Evolutionary conservation across 768 basidiomycete species (phyloP).

Genomic region (Mycena galopus): DNA sequence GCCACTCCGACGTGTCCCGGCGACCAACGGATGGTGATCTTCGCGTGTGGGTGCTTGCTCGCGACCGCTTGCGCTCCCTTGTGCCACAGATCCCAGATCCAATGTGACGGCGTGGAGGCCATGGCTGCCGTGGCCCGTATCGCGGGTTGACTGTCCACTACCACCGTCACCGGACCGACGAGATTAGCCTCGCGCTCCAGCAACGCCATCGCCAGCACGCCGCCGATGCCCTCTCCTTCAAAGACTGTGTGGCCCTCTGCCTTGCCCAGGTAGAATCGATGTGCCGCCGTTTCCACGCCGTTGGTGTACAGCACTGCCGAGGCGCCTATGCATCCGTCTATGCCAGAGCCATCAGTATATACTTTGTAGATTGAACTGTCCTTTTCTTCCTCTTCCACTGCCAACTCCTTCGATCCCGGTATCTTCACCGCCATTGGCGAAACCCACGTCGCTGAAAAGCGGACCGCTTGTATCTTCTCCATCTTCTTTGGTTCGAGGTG

Average conservation of each 20-base stretch:
- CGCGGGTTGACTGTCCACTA: slow-evolving; percentile 40
- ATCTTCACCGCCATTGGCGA: slow-evolving; percentile 11
- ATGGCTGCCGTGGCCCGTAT: slow-evolving; percentile 11
- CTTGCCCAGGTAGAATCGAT: slow-evolving; percentile 26
- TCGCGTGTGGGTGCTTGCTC: background rate
- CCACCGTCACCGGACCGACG: background rate
- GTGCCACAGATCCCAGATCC: slow-evolving; percentile 19
- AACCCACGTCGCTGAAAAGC: background rate
- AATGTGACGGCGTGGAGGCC: slow-evolving; percentile 3
- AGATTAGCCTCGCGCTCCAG: background rate
- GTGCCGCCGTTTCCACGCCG: background rate
- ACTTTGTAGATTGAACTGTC: slow-evolving; percentile 4
- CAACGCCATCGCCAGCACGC: slow-evolving; percentile 31
- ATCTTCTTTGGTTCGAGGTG: background rate
- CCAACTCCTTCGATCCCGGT: slow-evolving; percentile 21
- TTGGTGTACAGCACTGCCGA: slow-evolving; percentile 35
- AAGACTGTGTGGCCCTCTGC: slow-evolving; percentile 39
- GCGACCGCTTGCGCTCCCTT: background rate
- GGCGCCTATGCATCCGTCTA: slow-evolving; percentile 37
- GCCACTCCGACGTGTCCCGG: slow-evolving; percentile 37
- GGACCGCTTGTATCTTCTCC: slow-evolving; percentile 10
- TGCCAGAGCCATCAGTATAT: slow-evolving; percentile 40
- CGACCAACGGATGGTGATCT: slow-evolving; percentile 31
- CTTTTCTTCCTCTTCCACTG: background rate
- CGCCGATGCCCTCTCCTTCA: slow-evolving; percentile 41